Evolutionary conservation across 2,329 filamentous ascomycete species (phyloP).

Genomic region (Whalleya microplaca): DNA sequence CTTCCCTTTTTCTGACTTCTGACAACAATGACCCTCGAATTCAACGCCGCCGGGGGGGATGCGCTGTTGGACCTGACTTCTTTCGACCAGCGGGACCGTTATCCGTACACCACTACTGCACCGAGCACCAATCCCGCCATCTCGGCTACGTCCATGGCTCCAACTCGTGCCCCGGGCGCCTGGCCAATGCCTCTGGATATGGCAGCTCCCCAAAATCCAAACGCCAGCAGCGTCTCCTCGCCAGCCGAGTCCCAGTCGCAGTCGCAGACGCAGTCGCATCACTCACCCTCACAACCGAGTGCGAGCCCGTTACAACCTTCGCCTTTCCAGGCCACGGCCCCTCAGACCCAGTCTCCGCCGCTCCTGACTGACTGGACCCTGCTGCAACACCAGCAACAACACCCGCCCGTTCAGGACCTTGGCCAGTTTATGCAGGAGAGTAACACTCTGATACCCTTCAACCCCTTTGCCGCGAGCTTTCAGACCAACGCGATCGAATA

Average conservation of each 20-base stretch:
- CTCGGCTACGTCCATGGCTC: slow-evolving; percentile 44
- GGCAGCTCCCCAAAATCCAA: slow-evolving; percentile 47
- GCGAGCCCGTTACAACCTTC: slow-evolving; percentile 60
- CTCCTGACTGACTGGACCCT: slow-evolving; percentile 66
- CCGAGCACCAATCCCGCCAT: slow-evolving; percentile 43
- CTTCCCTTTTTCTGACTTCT: slow-evolving; percentile 40
- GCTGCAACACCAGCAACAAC: slow-evolving; percentile 56
- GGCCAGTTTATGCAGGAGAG: slow-evolving; percentile 61
- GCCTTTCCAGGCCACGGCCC: slow-evolving; percentile 52
- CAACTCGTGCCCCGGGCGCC: slow-evolving; percentile 45
- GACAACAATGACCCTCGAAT: slow-evolving; percentile 62
- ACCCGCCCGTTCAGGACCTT: slow-evolving; percentile 50
- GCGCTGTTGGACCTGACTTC: slow-evolving; percentile 62
- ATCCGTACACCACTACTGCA: slow-evolving; percentile 53
- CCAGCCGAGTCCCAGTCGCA: slow-evolving; percentile 54
- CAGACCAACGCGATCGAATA: slow-evolving; percentile 64
- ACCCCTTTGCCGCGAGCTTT: slow-evolving; percentile 54
- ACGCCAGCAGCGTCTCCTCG: slow-evolving; percentile 52
- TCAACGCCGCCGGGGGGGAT: slow-evolving; percentile 60
- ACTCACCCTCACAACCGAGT: slow-evolving; percentile 52
- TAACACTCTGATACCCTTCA: slow-evolving; percentile 56
- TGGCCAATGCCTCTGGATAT: slow-evolving; percentile 60
- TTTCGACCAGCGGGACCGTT: slow-evolving; percentile 62
- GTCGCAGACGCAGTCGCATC: slow-evolving; percentile 48
- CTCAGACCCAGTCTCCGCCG: slow-evolving; percentile 52